Evolutionary conservation across 441 rosid genomes (phyloP), one percentile per base, ranked within the genome.

Genomic region (Erysimum cheiri): DNA sequence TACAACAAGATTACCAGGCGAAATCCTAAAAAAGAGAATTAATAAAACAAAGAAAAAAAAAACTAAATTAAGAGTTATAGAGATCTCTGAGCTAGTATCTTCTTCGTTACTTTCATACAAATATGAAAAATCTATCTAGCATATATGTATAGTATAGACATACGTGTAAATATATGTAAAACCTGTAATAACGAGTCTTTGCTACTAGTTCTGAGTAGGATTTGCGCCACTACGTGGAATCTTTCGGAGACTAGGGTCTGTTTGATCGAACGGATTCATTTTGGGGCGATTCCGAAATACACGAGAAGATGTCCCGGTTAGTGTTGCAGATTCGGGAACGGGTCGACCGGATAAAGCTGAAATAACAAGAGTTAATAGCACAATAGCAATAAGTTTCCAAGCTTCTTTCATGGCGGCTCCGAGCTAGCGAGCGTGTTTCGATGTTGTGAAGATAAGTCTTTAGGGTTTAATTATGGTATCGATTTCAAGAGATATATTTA

Each of bases 401-500:
- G 64, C 48, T 59, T 41, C 33, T 58, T 40, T 39, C 64, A 59
- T 59, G 64, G 64, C 33, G 47, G 47, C 47, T 59, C 4, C 11
- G 13, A 22, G 33, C 6, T 12, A 46, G 12, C 24, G 17, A 15
- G 36, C 8, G 8, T 53, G 58, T 29, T 39, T 39, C n/a, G 43
- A 12, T 28, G 36, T 26, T 26, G 47, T 35, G 63, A 37, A 11
- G 17, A 39, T 59, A 59, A 59, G 48, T 59, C 64, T 59, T 37
- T 17, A 26, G 48, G 33, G 47, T 56, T 56, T 15, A 33, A 4
- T 6, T 39, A 22, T 57, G 62, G 31, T 57, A 2, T 4, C 7
- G 46, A 12, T 36, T 36, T 39, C 41, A 43, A 43, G 9, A 43
- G 48, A 43, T 43, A 43, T 43, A 37, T 59, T 58, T 59, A 59